Evolutionary conservation across 2,329 filamentous ascomycete species (phyloP).

Genomic region (Colletotrichum sp.): DNA sequence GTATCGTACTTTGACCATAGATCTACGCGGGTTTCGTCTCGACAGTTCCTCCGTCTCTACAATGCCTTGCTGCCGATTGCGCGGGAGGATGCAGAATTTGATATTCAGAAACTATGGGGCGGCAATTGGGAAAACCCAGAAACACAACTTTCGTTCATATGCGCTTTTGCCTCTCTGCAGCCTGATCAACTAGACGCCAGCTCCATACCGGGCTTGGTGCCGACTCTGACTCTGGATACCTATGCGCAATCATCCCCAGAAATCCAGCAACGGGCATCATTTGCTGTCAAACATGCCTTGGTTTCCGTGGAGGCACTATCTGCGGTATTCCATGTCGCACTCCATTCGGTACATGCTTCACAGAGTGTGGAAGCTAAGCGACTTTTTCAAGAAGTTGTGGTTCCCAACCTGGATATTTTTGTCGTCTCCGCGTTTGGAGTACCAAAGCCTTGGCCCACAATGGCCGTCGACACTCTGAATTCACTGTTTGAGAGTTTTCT

Average conservation of each 20-base stretch:
- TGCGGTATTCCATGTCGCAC: conserved; percentile 68
- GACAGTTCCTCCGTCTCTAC: conserved; percentile 84
- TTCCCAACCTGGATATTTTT: conserved; percentile 80
- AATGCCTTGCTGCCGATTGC: conserved; percentile 78
- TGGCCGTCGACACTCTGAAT: conserved; percentile 77
- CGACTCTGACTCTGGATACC: conserved; percentile 72
- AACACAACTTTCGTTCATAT: conserved; percentile 92
- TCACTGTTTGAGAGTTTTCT: conserved; percentile 86
- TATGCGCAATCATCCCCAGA: conserved; percentile 55
- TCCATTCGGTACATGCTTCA: conserved; percentile 65
- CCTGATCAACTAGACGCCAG: conserved; percentile 81
- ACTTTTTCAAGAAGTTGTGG: conserved; percentile 69
- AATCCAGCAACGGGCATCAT: conserved; percentile 56
- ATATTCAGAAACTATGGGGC: conserved; percentile 90
- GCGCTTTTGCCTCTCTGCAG: conserved; percentile 80
- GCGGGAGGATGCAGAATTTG: conserved; percentile 65
- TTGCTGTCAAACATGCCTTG: conserved; percentile 82
- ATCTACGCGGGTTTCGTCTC: conserved; percentile 74
- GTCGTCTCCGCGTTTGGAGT: conserved; percentile 80
- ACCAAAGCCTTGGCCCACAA: conserved; percentile 75
- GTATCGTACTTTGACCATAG: conserved; percentile 82
- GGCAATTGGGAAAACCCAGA: conserved; percentile 86
- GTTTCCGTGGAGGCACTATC: conserved; percentile 86
- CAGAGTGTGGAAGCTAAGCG: conserved; percentile 68
- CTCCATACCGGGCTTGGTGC: conserved; percentile 80